A percentile compares a stretch with the other conserved stretches of the same genome.
Conservation (phyloP, 2,329 filamentous ascomycete genomes). For the Phialophora chinensis region DNA sequence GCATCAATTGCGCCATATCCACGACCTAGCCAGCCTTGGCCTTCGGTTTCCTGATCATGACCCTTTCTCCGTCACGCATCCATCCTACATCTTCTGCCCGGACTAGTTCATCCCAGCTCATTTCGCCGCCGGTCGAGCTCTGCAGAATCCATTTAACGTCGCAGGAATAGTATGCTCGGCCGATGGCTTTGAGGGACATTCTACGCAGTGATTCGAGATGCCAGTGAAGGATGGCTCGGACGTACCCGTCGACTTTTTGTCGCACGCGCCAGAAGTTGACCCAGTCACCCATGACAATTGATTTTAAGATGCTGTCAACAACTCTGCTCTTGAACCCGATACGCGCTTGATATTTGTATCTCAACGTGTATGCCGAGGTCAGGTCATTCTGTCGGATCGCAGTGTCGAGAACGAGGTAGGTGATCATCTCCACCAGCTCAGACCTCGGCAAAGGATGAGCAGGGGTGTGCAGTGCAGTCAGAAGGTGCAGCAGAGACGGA, state of each 20-base stretch:
- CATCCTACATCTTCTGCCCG: slow-evolving; percentile 79
- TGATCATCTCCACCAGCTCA: slow-evolving; percentile 78
- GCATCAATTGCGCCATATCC: slow-evolving; percentile 3
- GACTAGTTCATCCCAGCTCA: slow-evolving; percentile 72
- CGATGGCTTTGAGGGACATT: slow-evolving; percentile 85
- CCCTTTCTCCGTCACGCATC: slow-evolving; percentile 73
- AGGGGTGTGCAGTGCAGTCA: slow-evolving; percentile 71
- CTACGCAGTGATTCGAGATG: slow-evolving; percentile 75
- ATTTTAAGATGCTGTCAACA: slow-evolving; percentile 70
- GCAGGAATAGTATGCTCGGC: slow-evolving; percentile 77
- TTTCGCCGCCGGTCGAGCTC: slow-evolving; percentile 50
- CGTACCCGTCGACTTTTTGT: slow-evolving; percentile 77
- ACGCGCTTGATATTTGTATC: slow-evolving; percentile 52
- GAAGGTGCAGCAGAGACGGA: slow-evolving; percentile 79
- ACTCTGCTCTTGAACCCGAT: slow-evolving; percentile 70
- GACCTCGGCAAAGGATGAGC: slow-evolving; percentile 70
- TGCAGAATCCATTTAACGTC: slow-evolving; percentile 74
- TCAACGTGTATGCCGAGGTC: slow-evolving; percentile 72
- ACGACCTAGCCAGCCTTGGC: slow-evolving; percentile 14
- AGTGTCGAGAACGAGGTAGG: slow-evolving; percentile 83
- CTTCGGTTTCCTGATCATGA: slow-evolving; percentile 72
- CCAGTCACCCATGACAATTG: slow-evolving; percentile 83
- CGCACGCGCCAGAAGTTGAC: slow-evolving; percentile 75
- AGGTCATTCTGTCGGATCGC: slow-evolving; percentile 82
- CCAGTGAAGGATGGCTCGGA: slow-evolving; percentile 79